A percentile compares a stretch with the other conserved stretches of the same genome.
phyloP scores from a whole-genome alignment of 352 stramenopile species.

The Phytophthora tubulina region DNA sequence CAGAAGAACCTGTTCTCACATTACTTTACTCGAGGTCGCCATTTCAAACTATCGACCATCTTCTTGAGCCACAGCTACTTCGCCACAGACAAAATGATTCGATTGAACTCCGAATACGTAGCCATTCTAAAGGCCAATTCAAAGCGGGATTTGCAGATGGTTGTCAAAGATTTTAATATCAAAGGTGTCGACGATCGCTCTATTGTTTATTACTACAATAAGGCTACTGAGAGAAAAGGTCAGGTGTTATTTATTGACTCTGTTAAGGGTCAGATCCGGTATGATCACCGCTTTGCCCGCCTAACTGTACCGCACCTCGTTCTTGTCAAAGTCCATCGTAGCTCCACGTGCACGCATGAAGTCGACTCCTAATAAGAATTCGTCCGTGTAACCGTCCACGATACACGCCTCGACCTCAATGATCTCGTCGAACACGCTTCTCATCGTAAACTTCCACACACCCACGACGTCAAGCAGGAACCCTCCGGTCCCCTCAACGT shows the following conservation, averaged over 20 bases:
- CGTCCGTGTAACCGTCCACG: background rate
- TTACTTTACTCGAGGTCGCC: too few relatives aligned
- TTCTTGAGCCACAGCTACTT: too few relatives aligned
- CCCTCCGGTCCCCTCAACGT: background rate
- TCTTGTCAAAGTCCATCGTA: slow-evolving; percentile 5
- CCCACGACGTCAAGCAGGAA: background rate
- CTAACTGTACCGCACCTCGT: slow-evolving; percentile 8
- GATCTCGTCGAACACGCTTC: background rate
- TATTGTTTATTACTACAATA: slow-evolving; percentile 17
- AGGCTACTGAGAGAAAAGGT: slow-evolving; percentile 12
- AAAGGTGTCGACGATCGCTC: slow-evolving; percentile 6
- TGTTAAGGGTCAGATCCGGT: slow-evolving; percentile 22
- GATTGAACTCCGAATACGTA: too few relatives aligned
- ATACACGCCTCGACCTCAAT: background rate
- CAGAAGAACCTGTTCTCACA: too few relatives aligned
- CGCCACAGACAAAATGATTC: too few relatives aligned
- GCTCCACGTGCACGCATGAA: background rate
- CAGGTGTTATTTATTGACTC: slow-evolving; percentile 25
- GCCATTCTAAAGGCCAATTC: too few relatives aligned
- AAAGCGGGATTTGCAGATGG: too few relatives aligned
- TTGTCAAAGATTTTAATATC: too few relatives aligned
- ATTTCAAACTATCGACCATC: too few relatives aligned
- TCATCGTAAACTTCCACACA: background rate
- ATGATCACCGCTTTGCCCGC: too few relatives aligned
- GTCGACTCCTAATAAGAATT: background rate